These are phyloP conservation scores for Aspergillus amoenus DNA, from an alignment of 2,329 filamentous ascomycete genomes.

Conservation along the genomic window DNA sequence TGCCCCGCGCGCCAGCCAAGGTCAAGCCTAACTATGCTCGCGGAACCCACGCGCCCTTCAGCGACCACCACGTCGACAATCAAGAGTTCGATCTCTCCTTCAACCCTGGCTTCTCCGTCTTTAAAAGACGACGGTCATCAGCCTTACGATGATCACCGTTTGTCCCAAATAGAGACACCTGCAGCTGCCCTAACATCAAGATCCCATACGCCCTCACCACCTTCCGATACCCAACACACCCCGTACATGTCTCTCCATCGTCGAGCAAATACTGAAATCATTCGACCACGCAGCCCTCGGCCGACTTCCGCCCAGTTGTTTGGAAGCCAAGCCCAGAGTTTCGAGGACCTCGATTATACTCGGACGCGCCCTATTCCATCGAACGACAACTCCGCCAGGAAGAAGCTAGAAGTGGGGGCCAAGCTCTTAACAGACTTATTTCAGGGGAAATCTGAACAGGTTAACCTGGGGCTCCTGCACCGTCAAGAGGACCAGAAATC, in stretches of 20 bases:
- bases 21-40: constrained; percentile 19
- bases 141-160: constrained; percentile 16
- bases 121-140: constrained; percentile 12
- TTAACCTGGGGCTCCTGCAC: constrained; percentile 42
- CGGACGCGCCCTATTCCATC: constrained; percentile 12
- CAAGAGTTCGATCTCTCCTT: constrained; percentile 12
- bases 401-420: constrained; percentile 33
- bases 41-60: constrained; percentile 19
- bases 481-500: constrained; percentile 14
- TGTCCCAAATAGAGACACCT: constrained; percentile 15
- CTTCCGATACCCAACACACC: constrained; percentile 17
- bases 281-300: constrained; percentile 25
- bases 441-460: constrained; percentile 52
- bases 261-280: constrained; percentile 35
- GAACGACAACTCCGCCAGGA: constrained; percentile 28
- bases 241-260: constrained; percentile 28
- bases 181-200: constrained; percentile 16
- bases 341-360: constrained; percentile 22
- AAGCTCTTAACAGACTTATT: constrained; percentile 52
- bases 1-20: constrained; percentile 17
- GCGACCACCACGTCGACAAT: constrained; percentile 18
- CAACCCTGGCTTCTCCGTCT: constrained; percentile 13
- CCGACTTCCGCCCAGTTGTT: constrained; percentile 22
- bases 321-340: constrained; percentile 24
- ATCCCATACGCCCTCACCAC: constrained; percentile 17